phyloP scores from a whole-genome alignment of 2,329 filamentous ascomycete genomes.

The Zymoseptoria passerinii region DNA sequence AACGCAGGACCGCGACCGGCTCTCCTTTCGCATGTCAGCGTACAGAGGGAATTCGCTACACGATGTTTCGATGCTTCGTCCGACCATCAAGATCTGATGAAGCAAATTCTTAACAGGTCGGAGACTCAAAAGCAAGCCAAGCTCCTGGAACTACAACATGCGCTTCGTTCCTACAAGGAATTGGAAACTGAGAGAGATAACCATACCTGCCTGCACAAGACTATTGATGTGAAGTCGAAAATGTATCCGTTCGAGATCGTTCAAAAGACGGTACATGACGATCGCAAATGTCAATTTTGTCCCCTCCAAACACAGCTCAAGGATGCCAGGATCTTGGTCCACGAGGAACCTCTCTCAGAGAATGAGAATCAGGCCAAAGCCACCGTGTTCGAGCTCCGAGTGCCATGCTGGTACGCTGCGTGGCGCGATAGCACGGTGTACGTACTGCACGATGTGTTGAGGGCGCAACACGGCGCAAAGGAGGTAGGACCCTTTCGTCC shows the following conservation, averaged over 20 bases:
- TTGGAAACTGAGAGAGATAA: background rate
- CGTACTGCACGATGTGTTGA: background rate
- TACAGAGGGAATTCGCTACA: conserved; percentile 34
- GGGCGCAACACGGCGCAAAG: background rate
- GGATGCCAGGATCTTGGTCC: conserved; percentile 29
- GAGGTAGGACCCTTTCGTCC: background rate
- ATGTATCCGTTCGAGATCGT: background rate
- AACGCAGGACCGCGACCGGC: conserved; percentile 9
- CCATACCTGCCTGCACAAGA: background rate
- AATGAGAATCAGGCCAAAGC: conserved; percentile 31
- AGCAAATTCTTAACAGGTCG: conserved; percentile 31
- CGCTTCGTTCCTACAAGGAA: background rate
- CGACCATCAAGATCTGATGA: conserved; percentile 15
- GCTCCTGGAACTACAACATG: conserved; percentile 29
- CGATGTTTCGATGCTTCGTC: conserved; percentile 36
- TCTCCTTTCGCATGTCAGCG: conserved; percentile 41
- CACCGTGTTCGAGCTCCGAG: conserved; percentile 45
- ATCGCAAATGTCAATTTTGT: conserved; percentile 39
- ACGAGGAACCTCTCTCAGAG: conserved; percentile 44
- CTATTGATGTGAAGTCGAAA: background rate
- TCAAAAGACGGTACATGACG: conserved; percentile 24
- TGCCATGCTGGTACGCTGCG: conserved; percentile 36
- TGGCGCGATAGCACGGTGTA: conserved; percentile 38
- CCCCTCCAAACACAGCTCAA: conserved; percentile 29
- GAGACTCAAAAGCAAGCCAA: conserved; percentile 27